A percentile compares a stretch with the other conserved stretches of the same genome.
Conservation (phyloP, 208 protist species). For the Phytomonas serpens region DNA sequence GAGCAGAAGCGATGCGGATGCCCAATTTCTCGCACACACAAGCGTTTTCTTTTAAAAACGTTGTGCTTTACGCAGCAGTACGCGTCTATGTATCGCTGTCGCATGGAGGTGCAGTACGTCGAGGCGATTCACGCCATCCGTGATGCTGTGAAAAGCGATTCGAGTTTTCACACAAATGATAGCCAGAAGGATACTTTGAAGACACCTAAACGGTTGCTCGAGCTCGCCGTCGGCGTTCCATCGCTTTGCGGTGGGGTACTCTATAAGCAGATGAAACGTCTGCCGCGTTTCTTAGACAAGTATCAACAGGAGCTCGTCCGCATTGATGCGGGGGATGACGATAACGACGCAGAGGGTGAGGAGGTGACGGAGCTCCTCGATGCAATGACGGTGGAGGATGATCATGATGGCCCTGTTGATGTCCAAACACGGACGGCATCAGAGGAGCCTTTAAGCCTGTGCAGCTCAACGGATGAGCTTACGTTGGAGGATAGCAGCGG, state of each 20-base stretch:
- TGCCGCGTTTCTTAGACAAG: slow-evolving; percentile 81
- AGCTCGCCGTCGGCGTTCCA: slow-evolving; percentile 45
- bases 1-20: slow-evolving; percentile 35
- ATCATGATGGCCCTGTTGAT: slow-evolving; percentile 10
- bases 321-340: slow-evolving; percentile 76
- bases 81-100: slow-evolving; percentile 73
- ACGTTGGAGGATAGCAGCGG: slow-evolving; percentile 82
- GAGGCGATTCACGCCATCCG: slow-evolving; percentile 27
- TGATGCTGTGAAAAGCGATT: background rate
- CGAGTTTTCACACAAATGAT: background rate
- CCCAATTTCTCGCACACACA: slow-evolving; percentile 60
- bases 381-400: slow-evolving; percentile 10
- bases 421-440: slow-evolving; percentile 18
- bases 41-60: slow-evolving; percentile 69
- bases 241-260: slow-evolving; percentile 68
- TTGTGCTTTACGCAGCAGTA: slow-evolving; percentile 82
- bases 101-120: slow-evolving; percentile 41
- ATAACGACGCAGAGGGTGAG: slow-evolving; percentile 26
- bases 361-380: slow-evolving; percentile 9
- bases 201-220: slow-evolving; percentile 35
- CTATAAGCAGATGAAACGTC: slow-evolving; percentile 87
- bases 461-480: slow-evolving; percentile 50
- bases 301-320: slow-evolving; percentile 80
- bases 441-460: slow-evolving; percentile 40
- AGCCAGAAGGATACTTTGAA: background rate